Evolutionary conservation across 1,284 basidiomycete species (phyloP), one percentile per base, ranked within the genome.

Genomic region (Earliella scabrosa): DNA sequence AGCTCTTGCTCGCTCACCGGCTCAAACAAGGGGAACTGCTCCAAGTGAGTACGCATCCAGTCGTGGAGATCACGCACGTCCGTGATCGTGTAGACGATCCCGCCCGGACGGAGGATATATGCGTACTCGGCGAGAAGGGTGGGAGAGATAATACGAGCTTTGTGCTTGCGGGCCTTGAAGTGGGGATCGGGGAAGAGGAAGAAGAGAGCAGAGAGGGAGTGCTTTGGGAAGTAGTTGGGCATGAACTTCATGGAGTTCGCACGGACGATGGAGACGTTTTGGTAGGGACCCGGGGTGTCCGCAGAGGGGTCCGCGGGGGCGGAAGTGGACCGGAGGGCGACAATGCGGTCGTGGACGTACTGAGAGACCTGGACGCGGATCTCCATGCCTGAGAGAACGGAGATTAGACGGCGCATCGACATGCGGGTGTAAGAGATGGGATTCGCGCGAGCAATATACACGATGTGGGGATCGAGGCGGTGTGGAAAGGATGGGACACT

Each of bases 161-260:
- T 99, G 81, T 98, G 97, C 73, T 99, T 99, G 65, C 96, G 88
- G 18, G 86, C 82, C 75, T 99, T 99, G 83, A 99, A 99, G 75
- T 99, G 97, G 0, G 97, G 97, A 74, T 99, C 97, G 31, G 97
- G 97, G 74, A 98, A 99, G 58, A 99, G 85, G 80, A 99, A 98
- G 78, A 99, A 99, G 59, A 99, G 82, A 59, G 97, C 92, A 31
- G 89, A 88, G 46, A 98, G 80, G 64, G 97, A 97, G 58, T 88
- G 88, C 70, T 96, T 95, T 11, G 82, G 72, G 74, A 99, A 98
- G 75, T 96, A 98, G 77, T 99, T 99, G 13, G 96, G 93, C 61
- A 98, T 83, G 74, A 98, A 98, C 77, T 99, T 99, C 97, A 98
- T 98, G 43, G 93, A 90, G 73, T 99, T 99, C 10, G 93, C 95